A percentile compares a stretch with the other conserved stretches of the same genome.
phyloP scores from a whole-genome alignment of 2,329 filamentous ascomycete genomes.

The Cercospora nicotianae region DNA sequence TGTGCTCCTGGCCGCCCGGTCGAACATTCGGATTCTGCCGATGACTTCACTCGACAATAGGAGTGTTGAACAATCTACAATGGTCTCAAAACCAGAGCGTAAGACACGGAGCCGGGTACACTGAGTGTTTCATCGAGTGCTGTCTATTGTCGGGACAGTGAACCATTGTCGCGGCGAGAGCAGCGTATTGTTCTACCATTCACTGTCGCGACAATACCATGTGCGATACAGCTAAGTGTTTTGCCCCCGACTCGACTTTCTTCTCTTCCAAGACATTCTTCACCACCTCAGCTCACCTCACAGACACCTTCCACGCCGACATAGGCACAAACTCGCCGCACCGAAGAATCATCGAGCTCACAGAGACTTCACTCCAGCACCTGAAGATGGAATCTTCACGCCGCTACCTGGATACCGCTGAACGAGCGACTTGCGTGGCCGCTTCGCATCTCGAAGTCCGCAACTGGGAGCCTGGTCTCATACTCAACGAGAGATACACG shows the following conservation, averaged over 20 bases:
- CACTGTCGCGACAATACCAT: neutral
- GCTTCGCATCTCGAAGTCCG: constrained; percentile 13
- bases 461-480: constrained; percentile 24
- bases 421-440: neutral
- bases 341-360: neutral
- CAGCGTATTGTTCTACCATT: neutral
- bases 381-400: constrained; percentile 6
- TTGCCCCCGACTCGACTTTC: neutral
- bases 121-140: neutral
- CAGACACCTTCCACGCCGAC: neutral
- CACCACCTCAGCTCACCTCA: neutral
- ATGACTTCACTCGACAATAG: neutral
- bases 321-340: neutral
- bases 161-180: neutral
- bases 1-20: neutral
- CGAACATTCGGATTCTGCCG: neutral
- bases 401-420: neutral
- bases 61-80: neutral
- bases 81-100: neutral
- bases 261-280: neutral
- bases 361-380: neutral
- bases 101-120: neutral
- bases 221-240: neutral
- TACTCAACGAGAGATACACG: constrained; percentile 34
- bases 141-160: neutral